Evolutionary conservation across 2,329 filamentous ascomycete genomes (phyloP).

Genomic region (Xylaria digitata): DNA sequence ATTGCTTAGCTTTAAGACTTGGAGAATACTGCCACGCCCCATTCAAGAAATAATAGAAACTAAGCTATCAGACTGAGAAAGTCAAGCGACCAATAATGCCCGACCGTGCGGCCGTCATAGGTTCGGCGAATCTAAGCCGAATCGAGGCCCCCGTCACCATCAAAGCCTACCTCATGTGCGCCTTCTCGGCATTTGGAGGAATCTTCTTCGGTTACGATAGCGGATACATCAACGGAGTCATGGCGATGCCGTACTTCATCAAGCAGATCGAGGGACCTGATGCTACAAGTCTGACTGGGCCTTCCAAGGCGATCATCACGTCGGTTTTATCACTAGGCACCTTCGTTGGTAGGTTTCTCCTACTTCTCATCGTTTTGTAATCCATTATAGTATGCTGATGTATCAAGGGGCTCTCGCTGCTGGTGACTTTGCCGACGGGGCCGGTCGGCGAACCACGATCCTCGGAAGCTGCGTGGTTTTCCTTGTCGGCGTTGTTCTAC

Average conservation of each 20-base stretch:
- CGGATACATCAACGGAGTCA: constrained; percentile 55
- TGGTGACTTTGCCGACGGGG: constrained; percentile 79
- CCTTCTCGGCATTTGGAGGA: constrained; percentile 51
- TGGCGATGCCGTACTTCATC: constrained; percentile 54
- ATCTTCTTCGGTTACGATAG: constrained; percentile 57
- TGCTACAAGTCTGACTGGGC: constrained; percentile 52
- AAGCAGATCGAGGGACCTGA: constrained; percentile 50
- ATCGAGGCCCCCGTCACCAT: constrained; percentile 68
- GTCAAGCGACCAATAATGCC: constrained; percentile 44
- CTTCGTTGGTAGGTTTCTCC: constrained; percentile 67
- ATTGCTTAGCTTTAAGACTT: constrained; percentile 8
- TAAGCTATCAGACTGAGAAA: constrained; percentile 1
- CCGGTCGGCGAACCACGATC: constrained; percentile 78
- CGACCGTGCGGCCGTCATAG: constrained; percentile 47
- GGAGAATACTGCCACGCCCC: background rate
- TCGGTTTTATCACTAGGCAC: constrained; percentile 82
- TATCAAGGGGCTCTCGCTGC: constrained; percentile 72
- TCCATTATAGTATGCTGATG: background rate
- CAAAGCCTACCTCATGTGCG: constrained; percentile 60
- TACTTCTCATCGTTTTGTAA: background rate
- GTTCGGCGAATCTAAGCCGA: constrained; percentile 62
- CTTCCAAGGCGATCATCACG: constrained; percentile 69
- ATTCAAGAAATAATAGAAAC: background rate
- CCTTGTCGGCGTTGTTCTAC: constrained; percentile 73
- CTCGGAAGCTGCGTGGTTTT: constrained; percentile 79